Evolutionary conservation across 2,329 filamentous ascomycete genomes (phyloP), one percentile per base, ranked within the genome.

Genomic region (Helotiales sp.): DNA sequence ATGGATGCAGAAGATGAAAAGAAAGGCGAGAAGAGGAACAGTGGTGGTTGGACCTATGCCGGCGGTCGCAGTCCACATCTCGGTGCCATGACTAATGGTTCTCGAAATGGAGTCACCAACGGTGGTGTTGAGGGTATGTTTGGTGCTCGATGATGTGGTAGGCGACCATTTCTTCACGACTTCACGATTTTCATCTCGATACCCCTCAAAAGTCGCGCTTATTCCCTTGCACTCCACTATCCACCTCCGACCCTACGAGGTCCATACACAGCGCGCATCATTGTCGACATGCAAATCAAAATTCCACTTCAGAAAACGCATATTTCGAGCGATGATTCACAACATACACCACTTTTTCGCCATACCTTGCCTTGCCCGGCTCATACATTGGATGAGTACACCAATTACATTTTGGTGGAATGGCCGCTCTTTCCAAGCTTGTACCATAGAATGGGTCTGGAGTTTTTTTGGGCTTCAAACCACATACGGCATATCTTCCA

Each of bases 1-100:
- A 87, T 87, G 84, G 84, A 87, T 62, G 82, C 85, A 30, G 74
- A 79, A 22, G 74, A 79, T 34, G 72, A 78, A 52, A 83, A 82
- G 71, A 77, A 80, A 55, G 74, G 64, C 13, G 67, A 69, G 57
- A 69, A 70, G 63, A 56, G 66, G 54, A 70, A 67, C 33, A 69
- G 68, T 58, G 66, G 67, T 19, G 67, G 67, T 27, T 70, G 69
- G 68, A 66, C 62, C 15, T 69, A 66, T 51, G 52, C 61, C 19
- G 55, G 59, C 33, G 58, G 59, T 63, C 63, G 59, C 49, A 69
- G 62, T 44, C 63, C 66, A n/a, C 57, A 63, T 44, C 30, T 67
- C 6, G 63, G 62, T 12, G 54, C 61, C 44, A 58, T 67, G 24
- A 63, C 62, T 17, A 53, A 34, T 24, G 51, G 59, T 30, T 55